Percentiles rank a stretch among this genome's conserved stretches.
phyloP scores from a whole-genome alignment of 2,329 filamentous ascomycete species.

The Ophiostoma ulmi region DNA sequence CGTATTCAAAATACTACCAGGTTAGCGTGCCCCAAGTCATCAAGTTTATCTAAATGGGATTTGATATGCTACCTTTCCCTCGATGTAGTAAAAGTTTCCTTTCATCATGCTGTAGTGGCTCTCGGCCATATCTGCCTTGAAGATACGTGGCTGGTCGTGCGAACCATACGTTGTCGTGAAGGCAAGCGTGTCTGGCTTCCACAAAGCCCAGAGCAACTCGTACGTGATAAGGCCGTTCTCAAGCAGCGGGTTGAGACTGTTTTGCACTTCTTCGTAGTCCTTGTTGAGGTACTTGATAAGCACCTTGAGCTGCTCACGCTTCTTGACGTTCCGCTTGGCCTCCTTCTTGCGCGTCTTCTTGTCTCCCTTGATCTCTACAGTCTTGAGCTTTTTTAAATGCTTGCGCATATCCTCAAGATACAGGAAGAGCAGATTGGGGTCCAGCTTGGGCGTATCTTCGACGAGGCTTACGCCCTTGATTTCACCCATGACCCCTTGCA shows the following conservation, averaged over 20 bases:
- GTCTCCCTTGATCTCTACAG: slow-evolving; percentile 44
- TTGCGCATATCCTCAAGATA: slow-evolving; percentile 73
- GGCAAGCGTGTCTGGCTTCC: slow-evolving; percentile 78
- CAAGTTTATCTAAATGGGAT: background rate
- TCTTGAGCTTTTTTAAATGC: slow-evolving; percentile 60
- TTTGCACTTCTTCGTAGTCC: slow-evolving; percentile 73
- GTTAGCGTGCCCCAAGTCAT: background rate
- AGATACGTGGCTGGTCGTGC: slow-evolving; percentile 69
- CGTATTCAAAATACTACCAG: slow-evolving; percentile 70
- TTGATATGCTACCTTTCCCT: slow-evolving; percentile 48
- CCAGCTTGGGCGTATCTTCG: slow-evolving; percentile 68
- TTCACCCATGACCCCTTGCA: slow-evolving; percentile 67
- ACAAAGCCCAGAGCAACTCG: slow-evolving; percentile 81
- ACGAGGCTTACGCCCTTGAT: slow-evolving; percentile 75
- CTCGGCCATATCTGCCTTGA: slow-evolving; percentile 72
- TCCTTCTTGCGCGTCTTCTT: slow-evolving; percentile 58
- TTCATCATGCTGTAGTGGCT: slow-evolving; percentile 65
- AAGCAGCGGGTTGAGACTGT: slow-evolving; percentile 73
- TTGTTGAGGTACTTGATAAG: slow-evolving; percentile 44
- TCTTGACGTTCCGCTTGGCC: slow-evolving; percentile 52
- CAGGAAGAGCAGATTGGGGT: slow-evolving; percentile 66
- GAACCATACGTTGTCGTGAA: slow-evolving; percentile 74
- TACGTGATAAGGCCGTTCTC: slow-evolving; percentile 82
- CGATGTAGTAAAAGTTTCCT: slow-evolving; percentile 70
- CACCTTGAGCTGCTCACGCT: slow-evolving; percentile 62